Base-by-base conservation (phyloP, 2,329 filamentous ascomycete genomes). In the Blastomyces parvus region DNA sequence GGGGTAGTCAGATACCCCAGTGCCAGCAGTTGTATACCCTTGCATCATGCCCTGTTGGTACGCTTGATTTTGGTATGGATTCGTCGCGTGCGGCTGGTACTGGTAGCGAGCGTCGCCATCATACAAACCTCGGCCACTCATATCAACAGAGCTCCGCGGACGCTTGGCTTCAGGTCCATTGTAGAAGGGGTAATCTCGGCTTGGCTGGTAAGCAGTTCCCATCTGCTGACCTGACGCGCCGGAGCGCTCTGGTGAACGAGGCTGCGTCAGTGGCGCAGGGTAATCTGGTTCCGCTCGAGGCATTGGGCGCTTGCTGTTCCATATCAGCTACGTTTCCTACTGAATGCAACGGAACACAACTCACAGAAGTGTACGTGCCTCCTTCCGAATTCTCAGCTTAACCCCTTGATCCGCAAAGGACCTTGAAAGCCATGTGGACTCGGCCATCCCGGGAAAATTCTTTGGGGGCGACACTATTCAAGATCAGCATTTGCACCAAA, bases 331-430 rank as follows among this genome's bases (percentile, higher is more conserved):
- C 58, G 27, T 55, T 52, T 38, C n/a, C 25, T 62, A 17, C 36
- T 22, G 17, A 14, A 50, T 61, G 7, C 19, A 8, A 3, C 9
- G 57, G 8, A 50, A 63, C 52, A 14, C 17, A 46, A 73, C 74
- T 70, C 65, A 77, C 76, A 77, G 70, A 64, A 77, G 67, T n/a
- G 82, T 82, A 63, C 89, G 82, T 55, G 89, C 88, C 74, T 96
- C 91, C 73, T 96, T 96, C 62, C 91, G 85, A 57, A 96, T 82
- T 61, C 91, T 83, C 40, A 96, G 79, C 60, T 90, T 87, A 17
- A 96, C 89, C 9, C 91, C 91, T 73, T 96, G 91, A 69, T 96
- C 91, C 67, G 88, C 89, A 74, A 96, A 93, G 0, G 88, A 86
- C 60, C 90, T 83, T 0, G 91, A 94, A 53, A 96, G 77, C 68